phyloP scores from a whole-genome alignment of 345 rosid species.

The Kandelia obovata region DNA sequence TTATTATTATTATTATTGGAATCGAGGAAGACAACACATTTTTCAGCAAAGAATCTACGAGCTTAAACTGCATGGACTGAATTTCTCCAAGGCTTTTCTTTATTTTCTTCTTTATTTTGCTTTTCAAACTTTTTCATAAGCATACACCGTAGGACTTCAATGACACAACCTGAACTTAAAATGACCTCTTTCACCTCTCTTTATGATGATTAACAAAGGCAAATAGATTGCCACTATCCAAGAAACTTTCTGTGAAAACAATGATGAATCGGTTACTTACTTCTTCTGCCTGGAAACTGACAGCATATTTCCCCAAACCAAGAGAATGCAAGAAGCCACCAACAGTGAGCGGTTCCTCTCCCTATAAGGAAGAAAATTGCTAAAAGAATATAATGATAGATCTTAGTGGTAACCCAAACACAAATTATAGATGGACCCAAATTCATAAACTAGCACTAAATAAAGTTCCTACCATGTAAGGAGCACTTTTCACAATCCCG shows the following conservation, averaged over 20 bases:
- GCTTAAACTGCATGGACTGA: neutral
- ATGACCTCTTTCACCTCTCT: neutral
- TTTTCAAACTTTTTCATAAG: neutral
- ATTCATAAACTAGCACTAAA: conserved; percentile 1
- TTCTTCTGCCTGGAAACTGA: conserved; percentile 50
- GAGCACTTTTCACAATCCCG: conserved; percentile 19
- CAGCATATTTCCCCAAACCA: conserved; percentile 46
- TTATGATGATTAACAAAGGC: neutral
- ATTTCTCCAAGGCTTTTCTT: too few relatives aligned
- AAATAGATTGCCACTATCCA: neutral
- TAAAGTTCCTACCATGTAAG: conserved; percentile 32
- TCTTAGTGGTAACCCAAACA: neutral
- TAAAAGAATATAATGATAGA: neutral
- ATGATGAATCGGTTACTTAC: conserved; percentile 33
- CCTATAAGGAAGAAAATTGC: conserved; percentile 21
- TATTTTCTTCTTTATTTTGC: too few relatives aligned
- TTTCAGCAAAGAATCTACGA: neutral
- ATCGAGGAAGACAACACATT: neutral
- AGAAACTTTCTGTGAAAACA: neutral
- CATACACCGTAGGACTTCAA: neutral
- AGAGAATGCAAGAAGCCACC: conserved; percentile 44
- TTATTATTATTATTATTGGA: too few relatives aligned
- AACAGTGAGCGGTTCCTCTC: conserved; percentile 33
- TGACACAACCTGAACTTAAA: neutral
- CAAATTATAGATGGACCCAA: neutral